These are phyloP conservation scores for Spinacia oleracea DNA, from an alignment of 179 eudicot genomes.

Conservation along the genomic window DNA sequence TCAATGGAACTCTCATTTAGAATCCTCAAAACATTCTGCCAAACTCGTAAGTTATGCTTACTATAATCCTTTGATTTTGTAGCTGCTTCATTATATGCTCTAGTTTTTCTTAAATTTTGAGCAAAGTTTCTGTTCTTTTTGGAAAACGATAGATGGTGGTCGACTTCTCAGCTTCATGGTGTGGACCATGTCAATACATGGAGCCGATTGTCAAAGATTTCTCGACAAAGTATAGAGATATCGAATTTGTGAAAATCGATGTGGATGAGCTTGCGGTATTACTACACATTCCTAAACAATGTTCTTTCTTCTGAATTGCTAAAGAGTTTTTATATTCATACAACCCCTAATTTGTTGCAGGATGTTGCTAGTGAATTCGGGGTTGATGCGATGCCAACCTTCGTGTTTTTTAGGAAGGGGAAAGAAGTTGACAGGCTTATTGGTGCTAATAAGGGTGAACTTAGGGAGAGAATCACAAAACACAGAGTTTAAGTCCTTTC, in stretches of 20 bases:
- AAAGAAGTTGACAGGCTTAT: slow-evolving; percentile 45
- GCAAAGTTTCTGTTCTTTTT: not conserved
- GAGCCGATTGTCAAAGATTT: slow-evolving; percentile 49
- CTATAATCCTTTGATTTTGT: not conserved
- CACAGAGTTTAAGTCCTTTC: slow-evolving; percentile 24
- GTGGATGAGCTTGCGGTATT: slow-evolving; percentile 79
- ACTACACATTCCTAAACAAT: not conserved
- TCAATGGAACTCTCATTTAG: slow-evolving; percentile 69
- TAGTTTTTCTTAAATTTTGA: not conserved
- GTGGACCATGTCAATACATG: slow-evolving; percentile 59
- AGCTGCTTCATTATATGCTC: not conserved
- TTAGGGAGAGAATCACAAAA: slow-evolving; percentile 36
- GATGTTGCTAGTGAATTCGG: slow-evolving; percentile 38
- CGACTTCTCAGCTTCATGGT: slow-evolving; percentile 84
- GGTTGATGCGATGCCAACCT: slow-evolving; percentile 51
- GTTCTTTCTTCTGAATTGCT: not conserved
- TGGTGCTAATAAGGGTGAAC: slow-evolving; percentile 44
- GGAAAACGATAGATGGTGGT: slow-evolving; percentile 52
- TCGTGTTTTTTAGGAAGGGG: slow-evolving; percentile 39
- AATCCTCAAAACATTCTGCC: slow-evolving; percentile 48
- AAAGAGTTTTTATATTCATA: not conserved
- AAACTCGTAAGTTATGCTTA: slow-evolving; percentile 49
- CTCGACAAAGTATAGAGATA: slow-evolving; percentile 50
- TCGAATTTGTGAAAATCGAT: slow-evolving; percentile 73
- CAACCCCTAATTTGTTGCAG: slow-evolving; percentile 11